Conservation (phyloP, 1,139 yeast genomes). For the Pichia sp. region DNA sequence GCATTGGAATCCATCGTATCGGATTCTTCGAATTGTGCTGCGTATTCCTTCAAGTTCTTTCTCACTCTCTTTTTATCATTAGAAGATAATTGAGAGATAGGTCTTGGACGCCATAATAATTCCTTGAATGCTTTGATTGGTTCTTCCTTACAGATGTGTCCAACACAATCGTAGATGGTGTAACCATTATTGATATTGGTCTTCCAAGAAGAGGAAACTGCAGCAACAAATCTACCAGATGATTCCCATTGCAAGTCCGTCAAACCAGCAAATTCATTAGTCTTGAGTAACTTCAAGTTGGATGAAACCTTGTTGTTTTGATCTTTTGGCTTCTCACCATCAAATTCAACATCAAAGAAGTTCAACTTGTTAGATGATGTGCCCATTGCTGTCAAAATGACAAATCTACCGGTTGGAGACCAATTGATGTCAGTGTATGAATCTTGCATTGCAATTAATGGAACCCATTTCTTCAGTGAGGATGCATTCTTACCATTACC, state of each 20-base stretch:
- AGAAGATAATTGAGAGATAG: constrained; percentile 64
- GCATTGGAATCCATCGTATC: constrained; percentile 97
- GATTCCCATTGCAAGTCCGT: constrained; percentile 94
- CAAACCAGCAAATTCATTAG: constrained; percentile 67
- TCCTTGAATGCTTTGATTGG: constrained; percentile 77
- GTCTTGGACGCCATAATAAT: constrained; percentile 97
- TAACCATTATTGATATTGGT: constrained; percentile 87
- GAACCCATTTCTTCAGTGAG: constrained; percentile 47
- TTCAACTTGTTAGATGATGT: constrained; percentile 59
- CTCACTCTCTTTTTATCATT: constrained; percentile 84
- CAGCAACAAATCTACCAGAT: constrained; percentile 83
- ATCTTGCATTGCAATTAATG: constrained; percentile 48
- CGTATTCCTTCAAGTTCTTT: constrained; percentile 82
- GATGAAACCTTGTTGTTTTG: constrained; percentile 42
- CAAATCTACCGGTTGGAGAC: constrained; percentile 93
- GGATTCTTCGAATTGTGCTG: constrained; percentile 88
- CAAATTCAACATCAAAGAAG: constrained; percentile 80
- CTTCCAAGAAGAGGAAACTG: constrained; percentile 84
- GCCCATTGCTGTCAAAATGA: constrained; percentile 62
- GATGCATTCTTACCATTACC: constrained; percentile 26
- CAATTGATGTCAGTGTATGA: constrained; percentile 56
- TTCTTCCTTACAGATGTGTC: constrained; percentile 69
- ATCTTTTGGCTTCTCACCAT: constrained; percentile 42
- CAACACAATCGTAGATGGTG: constrained; percentile 79
- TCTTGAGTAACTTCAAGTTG: constrained; percentile 55